Percentiles rank a stretch among this genome's conserved stretches.
phyloP scores from a whole-genome alignment of 2,329 filamentous ascomycete genomes.

The Ceratocystis ficicola region DNA sequence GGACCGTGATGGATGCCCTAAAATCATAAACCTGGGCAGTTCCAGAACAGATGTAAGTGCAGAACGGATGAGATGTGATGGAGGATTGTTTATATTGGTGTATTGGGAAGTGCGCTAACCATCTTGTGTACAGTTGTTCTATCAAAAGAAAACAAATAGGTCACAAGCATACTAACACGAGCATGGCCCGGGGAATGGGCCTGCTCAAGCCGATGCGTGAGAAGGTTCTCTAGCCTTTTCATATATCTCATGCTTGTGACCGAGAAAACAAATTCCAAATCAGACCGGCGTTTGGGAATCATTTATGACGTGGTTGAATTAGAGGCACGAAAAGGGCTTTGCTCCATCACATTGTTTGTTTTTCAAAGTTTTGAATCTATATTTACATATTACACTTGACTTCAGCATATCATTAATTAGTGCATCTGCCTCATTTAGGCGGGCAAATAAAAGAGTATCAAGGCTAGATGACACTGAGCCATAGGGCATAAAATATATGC shows the following conservation, averaged over 20 bases:
- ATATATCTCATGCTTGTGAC: conserved; percentile 13
- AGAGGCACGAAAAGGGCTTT: neutral
- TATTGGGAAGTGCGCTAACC: conserved; percentile 26
- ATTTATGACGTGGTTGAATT: neutral
- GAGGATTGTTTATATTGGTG: conserved; percentile 33
- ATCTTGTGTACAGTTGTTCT: conserved; percentile 39
- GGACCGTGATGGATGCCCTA: conserved; percentile 92
- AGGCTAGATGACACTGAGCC: neutral
- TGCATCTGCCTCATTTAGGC: too few relatives aligned
- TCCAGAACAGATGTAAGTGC: conserved; percentile 74
- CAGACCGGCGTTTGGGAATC: conserved; percentile 16
- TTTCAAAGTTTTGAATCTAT: conserved; percentile 4
- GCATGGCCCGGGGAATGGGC: conserved; percentile 34
- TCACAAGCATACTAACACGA: conserved; percentile 40
- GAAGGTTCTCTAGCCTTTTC: conserved; percentile 3
- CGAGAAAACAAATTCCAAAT: conserved; percentile 7
- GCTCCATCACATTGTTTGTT: neutral
- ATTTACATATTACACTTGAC: neutral
- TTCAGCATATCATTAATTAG: too few relatives aligned
- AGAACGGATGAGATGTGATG: neutral
- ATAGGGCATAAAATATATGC: neutral
- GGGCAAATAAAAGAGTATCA: neutral
- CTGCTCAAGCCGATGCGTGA: neutral
- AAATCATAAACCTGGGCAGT: conserved; percentile 97
- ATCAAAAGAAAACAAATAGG: conserved; percentile 56